Conservation (phyloP, 1,139 yeast species). For the Hansenula lynferdii region DNA sequence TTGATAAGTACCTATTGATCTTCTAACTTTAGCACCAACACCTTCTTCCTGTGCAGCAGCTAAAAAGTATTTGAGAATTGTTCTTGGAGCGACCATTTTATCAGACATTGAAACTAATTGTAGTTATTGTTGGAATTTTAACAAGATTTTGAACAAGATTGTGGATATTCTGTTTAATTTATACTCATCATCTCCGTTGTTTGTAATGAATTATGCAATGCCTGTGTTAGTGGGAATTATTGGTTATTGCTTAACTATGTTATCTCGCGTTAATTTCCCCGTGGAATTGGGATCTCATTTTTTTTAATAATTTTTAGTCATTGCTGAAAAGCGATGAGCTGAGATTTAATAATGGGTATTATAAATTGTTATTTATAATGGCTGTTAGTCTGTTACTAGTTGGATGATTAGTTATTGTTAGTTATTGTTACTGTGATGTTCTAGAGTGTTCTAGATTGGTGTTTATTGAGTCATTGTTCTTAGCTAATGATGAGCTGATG, state of each 20-base stretch:
- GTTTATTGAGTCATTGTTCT: no score
- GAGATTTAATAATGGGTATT: neutral
- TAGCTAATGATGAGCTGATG: no score
- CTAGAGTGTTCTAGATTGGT: no score
- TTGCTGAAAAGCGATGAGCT: neutral
- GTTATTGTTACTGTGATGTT: neutral
- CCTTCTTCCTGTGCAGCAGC: constrained; percentile 84
- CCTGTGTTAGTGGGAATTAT: no score
- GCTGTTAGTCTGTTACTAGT: no score
- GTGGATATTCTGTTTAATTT: neutral
- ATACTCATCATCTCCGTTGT: neutral
- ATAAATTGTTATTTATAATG: no score
- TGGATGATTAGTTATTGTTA: no score
- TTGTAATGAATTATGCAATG: no score
- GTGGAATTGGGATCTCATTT: neutral
- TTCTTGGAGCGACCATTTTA: constrained; percentile 21
- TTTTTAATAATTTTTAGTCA: constrained; percentile 1
- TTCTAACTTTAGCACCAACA: constrained; percentile 78
- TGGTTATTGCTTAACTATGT: no score
- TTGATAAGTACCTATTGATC: constrained; percentile 69
- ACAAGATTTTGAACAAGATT: neutral
- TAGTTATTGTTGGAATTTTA: neutral
- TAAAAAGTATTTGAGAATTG: constrained; percentile 52
- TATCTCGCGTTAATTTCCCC: no score
- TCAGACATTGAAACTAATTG: constrained; percentile 1